Conservation (phyloP, 2,329 filamentous ascomycete genomes). For the Bipolaris gigantea region DNA sequence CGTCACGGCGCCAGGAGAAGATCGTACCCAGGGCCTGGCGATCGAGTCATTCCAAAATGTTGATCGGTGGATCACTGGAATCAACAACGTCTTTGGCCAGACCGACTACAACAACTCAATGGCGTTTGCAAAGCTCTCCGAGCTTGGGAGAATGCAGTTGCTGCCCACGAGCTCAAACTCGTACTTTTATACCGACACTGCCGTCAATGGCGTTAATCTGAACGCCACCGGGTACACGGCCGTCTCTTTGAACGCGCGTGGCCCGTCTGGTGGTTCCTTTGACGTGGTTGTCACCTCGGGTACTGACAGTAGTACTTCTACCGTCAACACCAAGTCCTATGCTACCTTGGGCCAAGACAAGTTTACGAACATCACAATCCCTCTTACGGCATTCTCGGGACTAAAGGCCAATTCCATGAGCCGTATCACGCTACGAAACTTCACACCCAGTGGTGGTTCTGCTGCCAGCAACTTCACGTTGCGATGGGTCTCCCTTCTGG, state of each 20-base stretch:
- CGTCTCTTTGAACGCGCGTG: conserved; percentile 10
- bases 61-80: conserved; percentile 12
- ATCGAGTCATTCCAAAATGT: conserved; percentile 13
- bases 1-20: conserved; percentile 11
- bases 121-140: conserved; percentile 10
- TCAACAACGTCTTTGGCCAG: conserved; percentile 13
- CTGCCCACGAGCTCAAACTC: conserved; percentile 4
- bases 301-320: not conserved
- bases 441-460: conserved; percentile 6
- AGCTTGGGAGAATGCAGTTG: conserved; percentile 10
- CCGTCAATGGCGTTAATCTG: conserved; percentile 1
- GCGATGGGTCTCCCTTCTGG: conserved; percentile 9
- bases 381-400: conserved; percentile 8
- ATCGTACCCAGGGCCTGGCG: conserved; percentile 7
- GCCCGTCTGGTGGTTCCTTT: conserved; percentile 7
- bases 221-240: conserved; percentile 9
- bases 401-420: conserved; percentile 1
- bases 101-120: conserved; percentile 12
- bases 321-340: conserved; percentile 8
- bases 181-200: conserved; percentile 9
- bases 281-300: conserved; percentile 7
- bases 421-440: conserved; percentile 11
- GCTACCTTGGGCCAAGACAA: conserved; percentile 3
- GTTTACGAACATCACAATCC: conserved; percentile 12
- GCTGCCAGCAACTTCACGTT: conserved; percentile 6